Base-by-base conservation (phyloP, 768 basidiomycete genomes). In the Naematelia encephala region DNA sequence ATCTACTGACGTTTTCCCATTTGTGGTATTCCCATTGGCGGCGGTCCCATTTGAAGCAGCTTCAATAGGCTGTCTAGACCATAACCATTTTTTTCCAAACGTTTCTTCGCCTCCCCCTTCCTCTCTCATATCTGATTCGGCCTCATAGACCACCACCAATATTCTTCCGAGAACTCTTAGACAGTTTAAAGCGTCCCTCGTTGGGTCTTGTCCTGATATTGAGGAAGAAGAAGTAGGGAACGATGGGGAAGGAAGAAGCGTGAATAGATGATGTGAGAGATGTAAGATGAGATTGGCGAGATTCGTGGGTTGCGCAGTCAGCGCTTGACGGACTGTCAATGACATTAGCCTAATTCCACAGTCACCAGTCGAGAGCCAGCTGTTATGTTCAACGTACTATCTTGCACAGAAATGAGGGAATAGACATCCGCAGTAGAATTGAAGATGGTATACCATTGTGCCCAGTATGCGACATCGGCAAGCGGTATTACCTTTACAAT, bases 361-460 rank as follows among this genome's bases (percentile, higher is more conserved):
- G n/a, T n/a, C n/a, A n/a, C n/a, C n/a, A n/a, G n/a, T n/a, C n/a
- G n/a, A n/a, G n/a, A n/a, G 29, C 5, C 30, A 51, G 49, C 47
- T 19, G 34, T 26, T 46, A 60, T 28, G 3, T 22, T 44, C 50
- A 27, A 80, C 87, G 61, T 79, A 91, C 90, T 84, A 72, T 93
- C 90, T 65, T 90, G 85, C 0, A 89, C 84, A 2, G 88, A 85
- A 66, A 93, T 87, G 51, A 94, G 83, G 14, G 91, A 89, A 78
- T 90, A 92, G 34, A 92, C 90, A 66, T 94, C 91, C 0, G 90
- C 89, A 0, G 89, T 84, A 5, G 89, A 88, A 79, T 93, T 90
- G 73, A 94, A 94, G 16, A 96, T 80, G 47, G 83, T 77, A 63
- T 88, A 86, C 71, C 88, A 96, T 80, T 94, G 91, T 59, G 91